Percentiles rank a stretch among this genome's conserved stretches.
Evolutionary conservation across 2,329 filamentous ascomycete genomes (phyloP).

Genomic region (Aureobasidium sp.): DNA sequence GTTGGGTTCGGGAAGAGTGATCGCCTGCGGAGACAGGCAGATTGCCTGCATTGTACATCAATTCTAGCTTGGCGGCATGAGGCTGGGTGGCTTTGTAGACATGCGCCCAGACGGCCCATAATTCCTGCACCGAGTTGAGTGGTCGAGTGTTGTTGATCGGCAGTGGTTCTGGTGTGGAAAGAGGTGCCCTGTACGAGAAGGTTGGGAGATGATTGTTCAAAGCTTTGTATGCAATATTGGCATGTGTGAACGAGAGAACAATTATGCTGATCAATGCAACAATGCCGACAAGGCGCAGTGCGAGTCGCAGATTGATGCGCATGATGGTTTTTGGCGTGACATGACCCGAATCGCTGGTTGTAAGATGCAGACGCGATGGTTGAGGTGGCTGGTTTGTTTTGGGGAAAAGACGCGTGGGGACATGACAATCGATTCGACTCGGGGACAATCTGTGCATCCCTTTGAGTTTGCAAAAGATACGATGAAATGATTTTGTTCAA

Average conservation of each 20-base stretch:
- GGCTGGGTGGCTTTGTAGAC: not conserved
- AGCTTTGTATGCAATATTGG: not conserved
- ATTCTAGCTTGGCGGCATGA: not conserved
- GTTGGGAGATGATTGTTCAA: not conserved
- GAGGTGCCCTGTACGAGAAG: not conserved
- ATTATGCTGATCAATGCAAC: not conserved
- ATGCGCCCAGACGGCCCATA: not conserved
- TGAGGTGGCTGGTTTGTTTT: not conserved
- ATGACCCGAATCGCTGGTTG: not conserved
- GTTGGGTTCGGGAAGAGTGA: not conserved
- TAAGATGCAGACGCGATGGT: not conserved
- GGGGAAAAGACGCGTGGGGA: not conserved
- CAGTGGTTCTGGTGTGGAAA: not conserved
- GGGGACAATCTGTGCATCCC: not conserved
- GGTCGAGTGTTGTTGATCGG: not conserved
- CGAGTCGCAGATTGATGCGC: not conserved
- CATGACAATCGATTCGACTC: not conserved
- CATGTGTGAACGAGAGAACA: not conserved
- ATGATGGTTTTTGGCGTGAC: not conserved
- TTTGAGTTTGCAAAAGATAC: not conserved
- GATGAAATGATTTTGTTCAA: not conserved
- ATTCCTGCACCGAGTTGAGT: not conserved
- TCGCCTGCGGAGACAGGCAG: not conserved
- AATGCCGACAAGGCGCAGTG: not conserved
- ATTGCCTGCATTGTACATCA: conserved; percentile 3